These are phyloP conservation scores for Alisma plantagoaquatica DNA, from an alignment of 106 monocot genomes.

Conservation along the genomic window DNA sequence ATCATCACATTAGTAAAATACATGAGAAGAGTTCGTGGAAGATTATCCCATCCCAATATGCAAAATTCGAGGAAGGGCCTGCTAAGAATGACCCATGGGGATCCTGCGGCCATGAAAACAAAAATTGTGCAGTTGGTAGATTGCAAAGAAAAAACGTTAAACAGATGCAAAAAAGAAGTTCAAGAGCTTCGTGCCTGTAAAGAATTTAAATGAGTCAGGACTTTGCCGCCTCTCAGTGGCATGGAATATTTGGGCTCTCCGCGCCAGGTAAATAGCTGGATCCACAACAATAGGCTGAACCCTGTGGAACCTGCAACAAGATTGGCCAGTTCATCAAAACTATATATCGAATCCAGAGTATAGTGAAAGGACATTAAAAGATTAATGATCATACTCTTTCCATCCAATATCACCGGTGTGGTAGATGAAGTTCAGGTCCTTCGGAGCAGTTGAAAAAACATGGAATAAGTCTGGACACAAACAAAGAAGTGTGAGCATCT, in stretches of 20 bases:
- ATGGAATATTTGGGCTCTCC: conserved; percentile 22
- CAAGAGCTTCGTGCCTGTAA: conserved; percentile 15
- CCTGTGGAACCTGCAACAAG: conserved; percentile 45
- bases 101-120: conserved; percentile 33
- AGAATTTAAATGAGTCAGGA: conserved; percentile 30
- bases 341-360: not conserved
- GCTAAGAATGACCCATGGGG: conserved; percentile 71
- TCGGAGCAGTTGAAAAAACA: conserved; percentile 47
- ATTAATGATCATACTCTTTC: conserved; percentile 42
- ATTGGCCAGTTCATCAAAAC: not conserved
- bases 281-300: conserved; percentile 45
- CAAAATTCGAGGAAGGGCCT: conserved; percentile 38
- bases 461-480: conserved; percentile 41
- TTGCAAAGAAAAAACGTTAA: not conserved
- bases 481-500: too few species aligned
- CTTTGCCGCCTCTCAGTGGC: conserved; percentile 13
- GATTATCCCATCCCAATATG: conserved; percentile 52
- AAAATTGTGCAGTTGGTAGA: not conserved
- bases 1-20: conserved; percentile 44
- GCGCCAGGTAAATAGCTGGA: conserved; percentile 28
- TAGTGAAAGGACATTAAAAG: not conserved
- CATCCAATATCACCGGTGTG: conserved; percentile 60
- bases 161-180: not conserved
- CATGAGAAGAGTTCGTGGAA: conserved; percentile 38
- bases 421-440: conserved; percentile 61